Base-by-base conservation (phyloP, 352 stramenopile species). In the Globisporangium apiculatum region DNA sequence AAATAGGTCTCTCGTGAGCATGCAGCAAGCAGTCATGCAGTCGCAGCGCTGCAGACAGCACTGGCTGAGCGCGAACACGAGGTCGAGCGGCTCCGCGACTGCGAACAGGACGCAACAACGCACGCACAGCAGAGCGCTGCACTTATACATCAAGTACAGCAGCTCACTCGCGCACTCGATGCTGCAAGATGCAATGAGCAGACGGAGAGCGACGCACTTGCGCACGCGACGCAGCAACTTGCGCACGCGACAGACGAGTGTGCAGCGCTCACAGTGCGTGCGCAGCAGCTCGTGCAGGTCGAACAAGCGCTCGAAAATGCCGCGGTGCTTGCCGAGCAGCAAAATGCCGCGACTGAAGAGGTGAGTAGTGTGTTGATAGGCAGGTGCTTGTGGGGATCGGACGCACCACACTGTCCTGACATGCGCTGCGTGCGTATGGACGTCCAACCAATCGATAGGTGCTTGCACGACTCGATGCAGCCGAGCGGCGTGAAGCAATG, bases 341-440 rank as follows among this genome's bases (percentile, higher is more conserved):
- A 79, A 57, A 77, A 79, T 35, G 45, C 66, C 41, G 64, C 65
- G 56, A 70, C 57, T 36, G 52, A 72, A 12, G 57, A 76, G 58
- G 71, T 80, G 55, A 1, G 66, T 37, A 40, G 60, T 9, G 38
- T 45, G 10, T 3, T 11, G 41, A 31, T 31, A 31, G 24, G 24
- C 24, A 31, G 24, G 24, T 31, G 24, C 24, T 3, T 31, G 24
- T 31, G 24, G 24, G 2, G 24, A 31, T 31, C 24, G 24, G 1
- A 31, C 24, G 2, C 24, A 31, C 24, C 24, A 31, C 24, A 3
- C 24, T 31, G 24, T 31, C 24, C 24, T 31, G 24, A 31, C 24
- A 31, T 31, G 24, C 24, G 24, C 24, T 17, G 42, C 7, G 15
- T 47, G 42, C 42, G 24, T 31, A 31, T 31, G 24, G 24, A 31